Percentiles rank a stretch among this genome's conserved stretches.
Evolutionary conservation across 2,329 filamentous ascomycete species (phyloP).

Genomic region (Fusarium redolens): DNA sequence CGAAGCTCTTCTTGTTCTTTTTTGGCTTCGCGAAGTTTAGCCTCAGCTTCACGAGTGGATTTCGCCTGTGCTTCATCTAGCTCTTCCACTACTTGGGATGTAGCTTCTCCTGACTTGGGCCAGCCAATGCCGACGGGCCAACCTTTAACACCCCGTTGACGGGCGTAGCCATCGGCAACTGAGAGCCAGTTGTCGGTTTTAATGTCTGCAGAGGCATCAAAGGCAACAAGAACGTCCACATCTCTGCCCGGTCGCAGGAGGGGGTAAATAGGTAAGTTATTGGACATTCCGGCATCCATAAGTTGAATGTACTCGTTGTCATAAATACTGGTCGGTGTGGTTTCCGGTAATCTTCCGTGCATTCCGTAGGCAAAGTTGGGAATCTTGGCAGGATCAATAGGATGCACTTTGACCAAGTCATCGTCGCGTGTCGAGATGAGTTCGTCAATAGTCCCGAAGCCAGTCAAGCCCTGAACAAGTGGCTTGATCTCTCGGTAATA

Average conservation of each 20-base stretch:
- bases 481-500: conserved; percentile 97
- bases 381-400: conserved; percentile 89
- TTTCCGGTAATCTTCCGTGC: conserved; percentile 77
- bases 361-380: conserved; percentile 91
- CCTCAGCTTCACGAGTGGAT: conserved; percentile 68
- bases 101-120: conserved; percentile 73
- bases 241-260: conserved; percentile 87
- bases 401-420: conserved; percentile 90
- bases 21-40: conserved; percentile 72
- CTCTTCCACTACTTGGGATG: conserved; percentile 70
- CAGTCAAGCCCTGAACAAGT: conserved; percentile 77
- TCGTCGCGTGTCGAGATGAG: conserved; percentile 85
- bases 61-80: conserved; percentile 74
- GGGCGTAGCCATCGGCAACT: conserved; percentile 91
- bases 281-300: conserved; percentile 99
- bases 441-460: conserved; percentile 81
- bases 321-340: conserved; percentile 82
- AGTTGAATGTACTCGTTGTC: conserved; percentile 78
- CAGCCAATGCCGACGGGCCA: conserved; percentile 97
- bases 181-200: conserved; percentile 96
- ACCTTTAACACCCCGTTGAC: conserved; percentile 88
- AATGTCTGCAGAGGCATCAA: conserved; percentile 94
- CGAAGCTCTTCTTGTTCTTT: conserved; percentile 53
- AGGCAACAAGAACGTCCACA: conserved; percentile 90
- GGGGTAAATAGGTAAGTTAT: conserved; percentile 96